Evolutionary conservation across 768 basidiomycete genomes (phyloP).

Genomic region (Serpula lacrymans): DNA sequence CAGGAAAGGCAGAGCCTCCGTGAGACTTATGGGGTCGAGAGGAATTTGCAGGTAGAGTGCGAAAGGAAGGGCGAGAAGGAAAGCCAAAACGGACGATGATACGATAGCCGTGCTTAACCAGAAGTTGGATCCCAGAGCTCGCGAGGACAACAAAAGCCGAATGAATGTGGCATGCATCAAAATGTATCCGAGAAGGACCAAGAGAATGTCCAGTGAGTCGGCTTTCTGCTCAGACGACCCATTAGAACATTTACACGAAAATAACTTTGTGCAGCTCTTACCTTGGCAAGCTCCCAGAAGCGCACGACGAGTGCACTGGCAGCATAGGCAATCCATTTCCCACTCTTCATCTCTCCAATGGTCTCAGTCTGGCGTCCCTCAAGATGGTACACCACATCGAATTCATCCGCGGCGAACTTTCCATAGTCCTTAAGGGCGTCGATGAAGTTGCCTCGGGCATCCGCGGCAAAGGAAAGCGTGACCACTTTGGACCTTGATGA

Average conservation of each 20-base stretch:
- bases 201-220: conserved; percentile 91
- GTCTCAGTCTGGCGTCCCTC: conserved; percentile 44
- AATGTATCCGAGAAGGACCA: conserved; percentile 90
- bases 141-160: conserved; percentile 83
- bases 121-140: conserved; percentile 75
- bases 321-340: conserved; percentile 90
- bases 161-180: conserved; percentile 97
- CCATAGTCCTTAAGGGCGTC: conserved; percentile 31
- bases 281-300: conserved; percentile 86
- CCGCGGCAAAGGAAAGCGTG: conserved; percentile 50
- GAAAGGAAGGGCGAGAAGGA: conserved; percentile 79
- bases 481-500: conserved; percentile 38
- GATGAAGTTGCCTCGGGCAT: conserved; percentile 49
- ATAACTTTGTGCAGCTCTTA: conserved; percentile 27
- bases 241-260: conserved; percentile 2
- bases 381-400: conserved; percentile 47
- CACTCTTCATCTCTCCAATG: conserved; percentile 72
- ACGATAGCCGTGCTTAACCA: conserved; percentile 73
- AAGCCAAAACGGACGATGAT: conserved; percentile 75
- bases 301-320: conserved; percentile 67
- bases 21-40: conserved; percentile 89
- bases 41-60: conserved; percentile 77
- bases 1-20: conserved; percentile 95
- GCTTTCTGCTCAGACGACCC: conserved; percentile 59
- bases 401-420: conserved; percentile 30